phyloP scores from a whole-genome alignment of 2,329 filamentous ascomycete genomes.

The Verticillium tricorpus region DNA sequence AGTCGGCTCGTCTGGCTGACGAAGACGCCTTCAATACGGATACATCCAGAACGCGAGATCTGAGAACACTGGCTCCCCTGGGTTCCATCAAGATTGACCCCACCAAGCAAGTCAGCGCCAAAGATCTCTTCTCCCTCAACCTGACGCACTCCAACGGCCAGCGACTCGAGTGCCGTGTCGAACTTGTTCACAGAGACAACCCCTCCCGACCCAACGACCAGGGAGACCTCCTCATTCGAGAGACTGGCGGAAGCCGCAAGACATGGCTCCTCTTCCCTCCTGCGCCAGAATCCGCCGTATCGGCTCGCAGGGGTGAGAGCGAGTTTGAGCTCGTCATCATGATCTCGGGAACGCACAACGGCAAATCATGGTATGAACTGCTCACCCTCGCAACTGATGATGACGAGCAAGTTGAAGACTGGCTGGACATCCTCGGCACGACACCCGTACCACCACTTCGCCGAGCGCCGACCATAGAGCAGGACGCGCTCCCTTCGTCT shows the following conservation, averaged over 20 bases:
- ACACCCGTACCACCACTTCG: slow-evolving; percentile 42
- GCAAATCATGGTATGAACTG: slow-evolving; percentile 76
- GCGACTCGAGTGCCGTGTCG: slow-evolving; percentile 81
- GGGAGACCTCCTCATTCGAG: slow-evolving; percentile 88
- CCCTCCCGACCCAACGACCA: slow-evolving; percentile 58
- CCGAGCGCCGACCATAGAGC: slow-evolving; percentile 24
- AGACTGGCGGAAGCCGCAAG: slow-evolving; percentile 70
- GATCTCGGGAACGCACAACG: slow-evolving; percentile 67
- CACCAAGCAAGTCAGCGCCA: slow-evolving; percentile 77
- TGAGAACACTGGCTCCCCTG: slow-evolving; percentile 69
- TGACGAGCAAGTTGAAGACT: slow-evolving; percentile 75
- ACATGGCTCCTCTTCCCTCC: slow-evolving; percentile 90
- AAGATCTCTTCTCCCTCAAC: slow-evolving; percentile 85
- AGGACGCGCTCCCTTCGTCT: slow-evolving; percentile 17
- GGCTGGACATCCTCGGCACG: slow-evolving; percentile 72
- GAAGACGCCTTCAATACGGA: slow-evolving; percentile 84
- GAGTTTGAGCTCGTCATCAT: slow-evolving; percentile 76
- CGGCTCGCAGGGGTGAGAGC: slow-evolving; percentile 70
- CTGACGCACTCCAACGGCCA: slow-evolving; percentile 87
- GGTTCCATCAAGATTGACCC: slow-evolving; percentile 68
- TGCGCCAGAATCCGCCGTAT: slow-evolving; percentile 66
- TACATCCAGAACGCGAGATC: slow-evolving; percentile 72
- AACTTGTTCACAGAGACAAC: slow-evolving; percentile 82
- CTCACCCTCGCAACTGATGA: slow-evolving; percentile 72
- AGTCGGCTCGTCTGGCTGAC: slow-evolving; percentile 70